Evolutionary conservation across 2,329 filamentous ascomycete species (phyloP), one percentile per base, ranked within the genome.

Genomic region (Sphaerulina vaccinii): DNA sequence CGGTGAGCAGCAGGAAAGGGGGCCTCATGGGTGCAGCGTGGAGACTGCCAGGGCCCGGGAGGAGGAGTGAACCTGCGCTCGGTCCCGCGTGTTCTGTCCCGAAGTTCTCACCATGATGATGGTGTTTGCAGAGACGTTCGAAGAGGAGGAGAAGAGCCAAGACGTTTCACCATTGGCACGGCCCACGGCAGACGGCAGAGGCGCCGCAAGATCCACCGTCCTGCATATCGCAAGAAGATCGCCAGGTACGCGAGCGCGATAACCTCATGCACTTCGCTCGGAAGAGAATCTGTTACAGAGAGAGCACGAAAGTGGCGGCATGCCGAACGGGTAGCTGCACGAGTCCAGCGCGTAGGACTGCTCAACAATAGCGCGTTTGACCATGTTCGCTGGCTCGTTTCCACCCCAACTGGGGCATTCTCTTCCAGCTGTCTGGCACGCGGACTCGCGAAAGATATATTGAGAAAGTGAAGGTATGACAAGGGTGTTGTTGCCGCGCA

Each of bases 391-490:
- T 15, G 15, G 45, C 36, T 18, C 23, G 45, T 48, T 49, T 40
- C 45, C 45, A 22, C 8, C 44, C 16, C 44, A 38, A 47, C 44
- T 23, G n/a, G 13, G 33, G 33, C 36, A 41, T 41, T 41, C 22
- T 35, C 35, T 32, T 33, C 45, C 45, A 29, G 22, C 45, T 4
- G n/a, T 5, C 36, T 49, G 45, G 45, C 45, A 41, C 45, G 45
- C 45, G 36, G 15, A 18, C 21, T 19, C 13, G 15, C 24, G 23
- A 29, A 27, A 29, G 44, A 38, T 29, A 19, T 22, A 10, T 44
- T 27, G 11, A 15, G 15, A 13, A 22, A 3, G 32, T 6, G 32
- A 35, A 35, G 24, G 41, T 32, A 27, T 23, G 21, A 42, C 39
- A 42, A 42, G 39, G 21, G 39, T 42, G 13, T 19, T 24, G 39